phyloP scores from a whole-genome alignment of 352 stramenopile genomes.

The Phytophthora idaei region DNA sequence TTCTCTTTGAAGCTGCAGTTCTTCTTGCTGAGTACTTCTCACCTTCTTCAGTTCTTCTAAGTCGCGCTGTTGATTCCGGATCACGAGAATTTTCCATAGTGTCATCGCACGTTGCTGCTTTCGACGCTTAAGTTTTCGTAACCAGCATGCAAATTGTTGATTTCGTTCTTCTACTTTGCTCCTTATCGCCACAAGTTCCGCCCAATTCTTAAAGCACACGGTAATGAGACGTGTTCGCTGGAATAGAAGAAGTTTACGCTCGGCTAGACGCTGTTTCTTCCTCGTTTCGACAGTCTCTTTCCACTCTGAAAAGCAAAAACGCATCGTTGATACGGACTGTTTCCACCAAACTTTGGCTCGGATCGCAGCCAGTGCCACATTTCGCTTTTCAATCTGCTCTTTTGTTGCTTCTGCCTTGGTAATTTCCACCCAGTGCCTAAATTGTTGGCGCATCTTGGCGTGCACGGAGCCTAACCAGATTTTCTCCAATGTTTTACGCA shows the following conservation, averaged over 20 bases:
- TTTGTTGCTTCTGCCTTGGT: slow-evolving; percentile 15
- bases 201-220: slow-evolving; percentile 26
- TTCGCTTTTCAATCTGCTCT: slow-evolving; percentile 30
- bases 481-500: slow-evolving; percentile 40
- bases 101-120: slow-evolving; percentile 21
- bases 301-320: slow-evolving; percentile 40
- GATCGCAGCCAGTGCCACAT: slow-evolving; percentile 36
- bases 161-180: slow-evolving; percentile 10
- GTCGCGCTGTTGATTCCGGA: slow-evolving; percentile 22
- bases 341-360: slow-evolving; percentile 47
- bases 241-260: slow-evolving; percentile 23
- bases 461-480: slow-evolving; percentile 53
- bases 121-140: slow-evolving; percentile 10
- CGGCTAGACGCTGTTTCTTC: slow-evolving; percentile 14
- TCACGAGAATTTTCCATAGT: slow-evolving; percentile 30
- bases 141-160: slow-evolving; percentile 19
- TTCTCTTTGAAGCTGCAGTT: slow-evolving; percentile 19
- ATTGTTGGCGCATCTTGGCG: slow-evolving; percentile 37
- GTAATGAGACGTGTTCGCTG: slow-evolving; percentile 18
- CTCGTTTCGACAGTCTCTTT: slow-evolving; percentile 10
- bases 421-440: slow-evolving; percentile 38
- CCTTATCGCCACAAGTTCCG: slow-evolving; percentile 14
- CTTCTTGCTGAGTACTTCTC: slow-evolving; percentile 17
- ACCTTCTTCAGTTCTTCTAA: slow-evolving; percentile 19
- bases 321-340: slow-evolving; percentile 32